Percentiles rank a stretch among this genome's conserved stretches.
These are phyloP conservation scores for Halophytophthora batemanensis DNA, from an alignment of 352 stramenopile genomes.

Conservation along the genomic window DNA sequence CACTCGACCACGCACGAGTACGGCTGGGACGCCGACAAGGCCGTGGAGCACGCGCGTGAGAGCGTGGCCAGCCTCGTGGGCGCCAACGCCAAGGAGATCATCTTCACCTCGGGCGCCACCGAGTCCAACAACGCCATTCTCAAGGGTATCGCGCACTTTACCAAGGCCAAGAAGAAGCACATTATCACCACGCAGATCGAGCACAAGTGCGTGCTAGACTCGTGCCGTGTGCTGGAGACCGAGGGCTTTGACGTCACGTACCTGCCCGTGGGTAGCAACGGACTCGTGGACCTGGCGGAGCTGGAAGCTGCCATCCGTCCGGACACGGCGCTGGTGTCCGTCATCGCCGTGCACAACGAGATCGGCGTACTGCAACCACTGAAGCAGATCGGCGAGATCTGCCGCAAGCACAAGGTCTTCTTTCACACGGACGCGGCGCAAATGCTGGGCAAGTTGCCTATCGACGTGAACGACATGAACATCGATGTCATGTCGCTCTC, in stretches of 20 bases:
- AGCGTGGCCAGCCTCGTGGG: conserved; percentile 93
- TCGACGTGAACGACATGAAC: conserved; percentile 98
- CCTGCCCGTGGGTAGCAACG: conserved; percentile 90
- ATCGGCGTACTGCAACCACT: conserved; percentile 98
- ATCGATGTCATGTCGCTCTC: conserved; percentile 99
- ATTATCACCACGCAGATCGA: conserved; percentile 98
- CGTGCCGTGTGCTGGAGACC: conserved; percentile 94
- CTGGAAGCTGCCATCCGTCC: conserved; percentile 93
- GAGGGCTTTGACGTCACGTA: conserved; percentile 99
- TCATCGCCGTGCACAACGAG: conserved; percentile 99
- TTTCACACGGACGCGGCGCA: conserved; percentile 99
- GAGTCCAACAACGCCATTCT: conserved; percentile 99
- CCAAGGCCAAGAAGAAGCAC: conserved; percentile 95
- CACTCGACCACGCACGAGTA: conserved; percentile 98
- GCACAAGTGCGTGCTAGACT: conserved; percentile 98
- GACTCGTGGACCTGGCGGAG: conserved; percentile 94
- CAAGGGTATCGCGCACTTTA: conserved; percentile 97
- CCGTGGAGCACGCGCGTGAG: conserved; percentile 89
- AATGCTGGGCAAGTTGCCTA: conserved; percentile 96
- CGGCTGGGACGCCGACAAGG: conserved; percentile 97
- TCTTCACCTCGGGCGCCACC: conserved; percentile 99
- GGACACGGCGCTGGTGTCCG: conserved; percentile 95
- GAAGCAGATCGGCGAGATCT: conserved; percentile 95
- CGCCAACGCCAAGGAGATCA: conserved; percentile 97
- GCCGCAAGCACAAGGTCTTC: conserved; percentile 92